phyloP scores from a whole-genome alignment of 176 grass and related monocot species.

The Leersia perrieri region DNA sequence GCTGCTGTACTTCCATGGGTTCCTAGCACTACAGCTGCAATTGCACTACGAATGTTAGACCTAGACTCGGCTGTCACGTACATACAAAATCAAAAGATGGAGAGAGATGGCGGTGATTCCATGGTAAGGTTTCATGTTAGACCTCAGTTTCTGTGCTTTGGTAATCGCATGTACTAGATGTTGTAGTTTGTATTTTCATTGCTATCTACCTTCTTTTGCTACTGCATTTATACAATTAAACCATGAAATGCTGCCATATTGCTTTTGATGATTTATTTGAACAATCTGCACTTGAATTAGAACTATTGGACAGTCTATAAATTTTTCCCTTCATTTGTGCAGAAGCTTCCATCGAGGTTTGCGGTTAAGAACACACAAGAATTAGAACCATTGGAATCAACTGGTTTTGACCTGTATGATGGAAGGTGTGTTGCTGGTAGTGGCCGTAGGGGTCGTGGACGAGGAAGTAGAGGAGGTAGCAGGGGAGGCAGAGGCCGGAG shows the following conservation, averaged over 20 bases:
- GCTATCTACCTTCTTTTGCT: background rate
- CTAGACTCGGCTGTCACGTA: conserved; percentile 77
- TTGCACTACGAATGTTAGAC: conserved; percentile 79
- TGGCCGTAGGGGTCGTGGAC: conserved; percentile 75
- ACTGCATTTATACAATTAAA: conserved; percentile 6
- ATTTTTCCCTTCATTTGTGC: conserved; percentile 26
- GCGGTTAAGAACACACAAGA: conserved; percentile 59
- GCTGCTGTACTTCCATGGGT: conserved; percentile 89
- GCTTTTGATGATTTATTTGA: conserved; percentile 30
- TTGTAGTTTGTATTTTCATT: background rate
- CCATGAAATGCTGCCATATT: background rate
- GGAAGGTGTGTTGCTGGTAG: conserved; percentile 48
- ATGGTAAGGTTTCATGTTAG: conserved; percentile 50
- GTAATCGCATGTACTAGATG: background rate
- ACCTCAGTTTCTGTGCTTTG: conserved; percentile 7
- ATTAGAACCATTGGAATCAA: conserved; percentile 39
- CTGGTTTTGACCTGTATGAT: conserved; percentile 53
- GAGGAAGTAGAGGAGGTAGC: conserved; percentile 67
- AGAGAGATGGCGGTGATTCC: conserved; percentile 56
- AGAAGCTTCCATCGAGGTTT: conserved; percentile 86
- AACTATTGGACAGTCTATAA: no score
- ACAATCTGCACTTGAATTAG: background rate
- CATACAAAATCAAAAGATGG: conserved; percentile 64
- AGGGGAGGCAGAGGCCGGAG: conserved; percentile 68
- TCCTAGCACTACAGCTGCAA: conserved; percentile 72